These are phyloP conservation scores for Phytophthora ohioensis DNA, from an alignment of 352 stramenopile genomes.

Conservation along the genomic window DNA sequence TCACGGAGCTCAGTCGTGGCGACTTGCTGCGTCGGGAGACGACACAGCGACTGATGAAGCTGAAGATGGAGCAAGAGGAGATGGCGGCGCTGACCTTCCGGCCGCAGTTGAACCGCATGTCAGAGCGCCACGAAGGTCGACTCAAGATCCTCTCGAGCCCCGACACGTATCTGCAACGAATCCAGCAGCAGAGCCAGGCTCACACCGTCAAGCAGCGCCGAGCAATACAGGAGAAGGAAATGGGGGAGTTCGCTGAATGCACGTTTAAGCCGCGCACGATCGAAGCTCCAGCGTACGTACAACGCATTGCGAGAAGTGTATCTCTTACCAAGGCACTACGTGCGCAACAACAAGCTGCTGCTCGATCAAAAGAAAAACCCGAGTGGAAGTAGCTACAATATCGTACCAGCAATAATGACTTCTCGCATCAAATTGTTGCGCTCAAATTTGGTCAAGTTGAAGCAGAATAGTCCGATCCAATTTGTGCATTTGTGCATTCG, in stretches of 20 bases:
- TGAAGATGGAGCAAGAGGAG: constrained; percentile 90
- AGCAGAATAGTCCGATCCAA: constrained; percentile 8
- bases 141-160: constrained; percentile 85
- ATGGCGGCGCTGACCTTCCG: constrained; percentile 85
- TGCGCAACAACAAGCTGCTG: constrained; percentile 57
- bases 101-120: constrained; percentile 75
- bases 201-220: constrained; percentile 79
- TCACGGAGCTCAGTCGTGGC: constrained; percentile 84
- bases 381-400: constrained; percentile 71
- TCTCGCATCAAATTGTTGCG: not conserved
- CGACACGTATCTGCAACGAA: constrained; percentile 84
- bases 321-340: constrained; percentile 74
- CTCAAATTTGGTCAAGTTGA: constrained; percentile 20
- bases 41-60: constrained; percentile 82
- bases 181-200: constrained; percentile 81
- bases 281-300: constrained; percentile 82
- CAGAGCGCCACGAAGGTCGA: constrained; percentile 69
- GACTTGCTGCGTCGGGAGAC: constrained; percentile 83
- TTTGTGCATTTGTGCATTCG: constrained; percentile 13
- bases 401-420: no score
- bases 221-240: constrained; percentile 81
- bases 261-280: constrained; percentile 89
- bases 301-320: constrained; percentile 84
- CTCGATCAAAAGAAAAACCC: constrained; percentile 58
- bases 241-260: constrained; percentile 86